These are phyloP conservation scores for Amanita pseudoporphyria DNA, from an alignment of 768 basidiomycete genomes.

Conservation along the genomic window DNA sequence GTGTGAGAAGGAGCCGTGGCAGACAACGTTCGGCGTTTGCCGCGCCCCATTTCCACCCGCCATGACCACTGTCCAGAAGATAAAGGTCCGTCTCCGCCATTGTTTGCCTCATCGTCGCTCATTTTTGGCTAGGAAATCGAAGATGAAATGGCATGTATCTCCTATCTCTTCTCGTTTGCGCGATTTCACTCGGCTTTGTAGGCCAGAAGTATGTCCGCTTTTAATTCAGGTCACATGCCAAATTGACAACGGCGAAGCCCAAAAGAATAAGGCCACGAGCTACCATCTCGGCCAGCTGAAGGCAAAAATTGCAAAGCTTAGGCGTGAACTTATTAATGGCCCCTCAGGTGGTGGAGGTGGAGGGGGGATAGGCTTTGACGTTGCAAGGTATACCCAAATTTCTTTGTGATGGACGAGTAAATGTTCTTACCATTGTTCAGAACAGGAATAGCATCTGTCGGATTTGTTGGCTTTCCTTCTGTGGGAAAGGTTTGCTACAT, in stretches of 20 bases:
- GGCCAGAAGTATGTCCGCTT: constrained; percentile 62
- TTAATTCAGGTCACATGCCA: constrained; percentile 3
- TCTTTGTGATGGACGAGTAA: neutral
- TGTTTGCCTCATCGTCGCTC: constrained; percentile 16
- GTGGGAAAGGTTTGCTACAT: constrained; percentile 69
- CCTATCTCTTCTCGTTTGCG: constrained; percentile 6
- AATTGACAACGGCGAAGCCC: constrained; percentile 42
- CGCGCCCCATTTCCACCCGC: constrained; percentile 24
- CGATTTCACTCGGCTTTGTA: constrained; percentile 25
- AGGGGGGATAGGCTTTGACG: constrained; percentile 91
- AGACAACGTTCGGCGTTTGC: constrained; percentile 30
- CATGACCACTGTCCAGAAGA: constrained; percentile 91
- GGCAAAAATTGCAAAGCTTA: constrained; percentile 95
- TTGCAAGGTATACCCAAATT: constrained; percentile 45
- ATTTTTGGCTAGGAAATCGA: constrained; percentile 66
- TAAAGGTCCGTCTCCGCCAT: constrained; percentile 44
- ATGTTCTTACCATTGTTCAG: constrained; percentile 21
- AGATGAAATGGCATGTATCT: constrained; percentile 81
- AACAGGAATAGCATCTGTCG: constrained; percentile 95
- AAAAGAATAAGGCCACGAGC: constrained; percentile 94
- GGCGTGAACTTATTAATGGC: constrained; percentile 84
- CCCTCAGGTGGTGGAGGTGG: constrained; percentile 77
- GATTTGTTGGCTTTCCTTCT: constrained; percentile 89
- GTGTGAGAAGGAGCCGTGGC: no score
- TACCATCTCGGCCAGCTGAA: constrained; percentile 96